phyloP scores from a whole-genome alignment of 2,329 filamentous ascomycete species.

The Zalaria obscura region DNA sequence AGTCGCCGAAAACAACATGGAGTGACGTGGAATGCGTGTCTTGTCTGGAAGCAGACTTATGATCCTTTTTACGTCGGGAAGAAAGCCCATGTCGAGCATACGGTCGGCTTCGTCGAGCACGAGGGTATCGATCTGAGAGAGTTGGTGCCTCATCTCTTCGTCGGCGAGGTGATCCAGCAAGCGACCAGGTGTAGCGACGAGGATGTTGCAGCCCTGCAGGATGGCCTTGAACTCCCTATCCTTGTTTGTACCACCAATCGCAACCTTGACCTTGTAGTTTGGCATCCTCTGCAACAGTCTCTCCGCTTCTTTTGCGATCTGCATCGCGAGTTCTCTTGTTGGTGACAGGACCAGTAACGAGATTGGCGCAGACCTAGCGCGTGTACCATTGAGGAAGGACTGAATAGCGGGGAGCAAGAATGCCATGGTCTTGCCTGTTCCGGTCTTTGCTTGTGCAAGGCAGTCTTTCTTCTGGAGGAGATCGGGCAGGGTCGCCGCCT shows the following conservation, averaged over 20 bases:
- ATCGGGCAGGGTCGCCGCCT: constrained; percentile 37
- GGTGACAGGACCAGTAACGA: constrained; percentile 77
- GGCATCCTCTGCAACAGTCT: constrained; percentile 73
- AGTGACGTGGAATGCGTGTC: constrained; percentile 30
- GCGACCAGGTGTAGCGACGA: constrained; percentile 79
- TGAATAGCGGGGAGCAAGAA: constrained; percentile 83
- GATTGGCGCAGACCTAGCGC: constrained; percentile 61
- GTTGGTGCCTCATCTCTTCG: constrained; percentile 30
- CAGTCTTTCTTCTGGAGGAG: constrained; percentile 36
- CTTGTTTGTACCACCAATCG: constrained; percentile 56
- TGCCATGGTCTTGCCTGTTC: constrained; percentile 89
- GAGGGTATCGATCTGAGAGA: constrained; percentile 30
- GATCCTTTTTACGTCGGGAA: constrained; percentile 38
- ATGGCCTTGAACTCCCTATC: constrained; percentile 69
- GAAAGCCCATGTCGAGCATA: constrained; percentile 47
- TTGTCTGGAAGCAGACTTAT: constrained; percentile 37
- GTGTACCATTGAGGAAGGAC: constrained; percentile 59
- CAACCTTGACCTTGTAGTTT: constrained; percentile 56
- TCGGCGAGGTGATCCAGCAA: constrained; percentile 74
- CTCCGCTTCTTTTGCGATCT: constrained; percentile 59
- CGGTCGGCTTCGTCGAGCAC: constrained; percentile 68
- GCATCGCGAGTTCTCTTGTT: constrained; percentile 50
- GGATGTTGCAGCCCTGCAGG: constrained; percentile 58
- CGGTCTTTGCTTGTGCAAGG: constrained; percentile 59
- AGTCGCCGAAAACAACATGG: constrained; percentile 35